phyloP scores from a whole-genome alignment of 1,284 basidiomycete species.

The Chondrostereum purpureum region DNA sequence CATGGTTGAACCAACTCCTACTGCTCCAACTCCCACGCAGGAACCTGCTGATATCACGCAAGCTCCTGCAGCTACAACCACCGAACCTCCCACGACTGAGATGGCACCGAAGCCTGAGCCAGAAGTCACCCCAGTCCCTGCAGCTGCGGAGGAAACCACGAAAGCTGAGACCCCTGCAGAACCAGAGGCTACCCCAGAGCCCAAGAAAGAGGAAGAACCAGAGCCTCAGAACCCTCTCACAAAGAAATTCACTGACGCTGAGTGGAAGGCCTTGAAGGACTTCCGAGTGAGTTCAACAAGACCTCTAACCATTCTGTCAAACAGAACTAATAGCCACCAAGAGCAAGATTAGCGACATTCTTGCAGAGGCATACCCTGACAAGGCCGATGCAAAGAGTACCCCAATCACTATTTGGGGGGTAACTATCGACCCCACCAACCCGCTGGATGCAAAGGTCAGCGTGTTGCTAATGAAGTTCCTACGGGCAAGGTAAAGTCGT shows the following conservation, averaged over 20 bases:
- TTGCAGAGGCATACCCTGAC: constrained; percentile 51
- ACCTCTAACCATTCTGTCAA: too few species aligned
- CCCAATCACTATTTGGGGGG: constrained; percentile 62
- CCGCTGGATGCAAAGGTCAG: constrained; percentile 54
- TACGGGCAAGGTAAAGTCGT: constrained; percentile 55
- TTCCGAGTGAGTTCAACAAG: constrained; percentile 56
- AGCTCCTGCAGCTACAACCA: constrained; percentile 6
- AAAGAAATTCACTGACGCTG: constrained; percentile 55
- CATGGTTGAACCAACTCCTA: constrained; percentile 15
- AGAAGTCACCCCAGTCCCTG: constrained; percentile 9
- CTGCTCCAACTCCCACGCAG: constrained; percentile 10
- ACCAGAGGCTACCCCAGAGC: constrained; percentile 6
- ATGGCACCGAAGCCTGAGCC: constrained; percentile 1
- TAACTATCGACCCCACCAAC: constrained; percentile 50
- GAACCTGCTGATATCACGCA: constrained; percentile 11
- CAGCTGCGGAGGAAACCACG: background rate
- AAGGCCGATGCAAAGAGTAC: constrained; percentile 40
- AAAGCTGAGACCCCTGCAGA: constrained; percentile 3
- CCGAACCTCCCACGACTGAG: background rate
- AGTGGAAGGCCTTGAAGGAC: constrained; percentile 62
- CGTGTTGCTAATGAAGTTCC: constrained; percentile 72
- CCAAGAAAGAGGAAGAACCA: constrained; percentile 13
- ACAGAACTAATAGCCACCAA: too few species aligned
- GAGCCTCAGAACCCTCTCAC: constrained; percentile 69
- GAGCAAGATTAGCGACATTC: constrained; percentile 50